Evolutionary conservation across 306 rosid species (phyloP).

Genomic region (Trifolium repens): DNA sequence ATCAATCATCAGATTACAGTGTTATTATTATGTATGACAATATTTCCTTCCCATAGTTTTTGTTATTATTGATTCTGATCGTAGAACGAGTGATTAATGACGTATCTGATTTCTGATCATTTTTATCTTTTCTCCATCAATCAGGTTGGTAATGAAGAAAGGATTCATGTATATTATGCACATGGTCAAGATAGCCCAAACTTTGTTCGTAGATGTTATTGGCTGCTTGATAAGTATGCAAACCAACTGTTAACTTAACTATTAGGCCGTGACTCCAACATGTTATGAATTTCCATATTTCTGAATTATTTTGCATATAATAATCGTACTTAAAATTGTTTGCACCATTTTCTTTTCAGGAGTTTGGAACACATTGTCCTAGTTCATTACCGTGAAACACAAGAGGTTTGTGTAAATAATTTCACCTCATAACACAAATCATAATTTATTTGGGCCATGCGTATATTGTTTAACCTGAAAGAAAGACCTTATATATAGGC

Average conservation of each 20-base stretch:
- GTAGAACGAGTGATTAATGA: slow-evolving; percentile 15
- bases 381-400: slow-evolving; percentile 97
- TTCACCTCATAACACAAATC: slow-evolving; percentile 31
- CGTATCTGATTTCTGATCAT: slow-evolving; percentile 33
- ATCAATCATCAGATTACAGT: slow-evolving; percentile 9
- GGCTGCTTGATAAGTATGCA: slow-evolving; percentile 97
- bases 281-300: slow-evolving; percentile 23
- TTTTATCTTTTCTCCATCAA: slow-evolving; percentile 37
- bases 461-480: slow-evolving; percentile 27
- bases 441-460: slow-evolving; percentile 16
- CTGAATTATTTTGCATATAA: slow-evolving; percentile 33
- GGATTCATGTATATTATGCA: slow-evolving; percentile 97
- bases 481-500: slow-evolving; percentile 4
- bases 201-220: slow-evolving; percentile 94
- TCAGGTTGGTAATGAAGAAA: slow-evolving; percentile 96
- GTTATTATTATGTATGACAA: slow-evolving; percentile 15
- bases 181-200: slow-evolving; percentile 80
- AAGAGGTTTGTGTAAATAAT: slow-evolving; percentile 65
- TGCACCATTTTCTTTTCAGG: slow-evolving; percentile 67
- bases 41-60: slow-evolving; percentile 25
- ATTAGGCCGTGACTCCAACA: slow-evolving; percentile 20
- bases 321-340: slow-evolving; percentile 19
- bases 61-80: slow-evolving; percentile 21
- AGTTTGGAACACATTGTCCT: slow-evolving; percentile 92
- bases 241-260: slow-evolving; percentile 27